These are phyloP conservation scores for Tuber calosporum DNA, from an alignment of 495 filamentous ascomycete species.

Conservation along the genomic window DNA sequence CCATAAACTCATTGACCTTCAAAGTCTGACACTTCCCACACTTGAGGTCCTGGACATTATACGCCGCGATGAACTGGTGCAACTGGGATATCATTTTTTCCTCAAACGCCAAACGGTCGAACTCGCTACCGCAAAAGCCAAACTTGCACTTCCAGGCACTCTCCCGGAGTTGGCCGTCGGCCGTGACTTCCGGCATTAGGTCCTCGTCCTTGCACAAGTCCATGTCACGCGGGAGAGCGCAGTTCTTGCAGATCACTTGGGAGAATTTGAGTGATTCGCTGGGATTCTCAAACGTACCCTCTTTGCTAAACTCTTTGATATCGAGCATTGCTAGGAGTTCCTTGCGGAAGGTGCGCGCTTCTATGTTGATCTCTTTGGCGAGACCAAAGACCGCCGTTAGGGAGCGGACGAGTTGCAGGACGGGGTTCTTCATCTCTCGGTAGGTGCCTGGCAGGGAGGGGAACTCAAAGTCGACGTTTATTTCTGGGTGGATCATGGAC, in stretches of 20 bases:
- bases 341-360: conserved; percentile 76
- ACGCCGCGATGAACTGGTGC: conserved; percentile 65
- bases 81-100: conserved; percentile 73
- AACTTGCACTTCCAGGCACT: conserved; percentile 69
- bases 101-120: conserved; percentile 69
- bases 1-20: conserved; percentile 86
- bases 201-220: conserved; percentile 93
- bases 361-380: conserved; percentile 78
- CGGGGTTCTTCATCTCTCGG: conserved; percentile 58
- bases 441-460: conserved; percentile 72
- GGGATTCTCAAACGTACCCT: conserved; percentile 80
- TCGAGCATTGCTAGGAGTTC: conserved; percentile 86
- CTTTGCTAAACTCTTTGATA: conserved; percentile 83
- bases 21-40: conserved; percentile 61
- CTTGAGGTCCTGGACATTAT: conserved; percentile 84
- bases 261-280: conserved; percentile 63
- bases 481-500: conserved; percentile 81
- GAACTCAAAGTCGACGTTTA: conserved; percentile 80
- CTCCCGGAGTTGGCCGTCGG: conserved; percentile 41
- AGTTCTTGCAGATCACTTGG: conserved; percentile 76
- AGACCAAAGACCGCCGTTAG: conserved; percentile 85
- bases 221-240: conserved; percentile 78
- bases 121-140: conserved; percentile 60
- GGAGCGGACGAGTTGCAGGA: conserved; percentile 81
- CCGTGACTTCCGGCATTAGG: conserved; percentile 54